These are phyloP conservation scores for Hymenochaete sp. DNA, from an alignment of 1,284 basidiomycete genomes.

Conservation along the genomic window DNA sequence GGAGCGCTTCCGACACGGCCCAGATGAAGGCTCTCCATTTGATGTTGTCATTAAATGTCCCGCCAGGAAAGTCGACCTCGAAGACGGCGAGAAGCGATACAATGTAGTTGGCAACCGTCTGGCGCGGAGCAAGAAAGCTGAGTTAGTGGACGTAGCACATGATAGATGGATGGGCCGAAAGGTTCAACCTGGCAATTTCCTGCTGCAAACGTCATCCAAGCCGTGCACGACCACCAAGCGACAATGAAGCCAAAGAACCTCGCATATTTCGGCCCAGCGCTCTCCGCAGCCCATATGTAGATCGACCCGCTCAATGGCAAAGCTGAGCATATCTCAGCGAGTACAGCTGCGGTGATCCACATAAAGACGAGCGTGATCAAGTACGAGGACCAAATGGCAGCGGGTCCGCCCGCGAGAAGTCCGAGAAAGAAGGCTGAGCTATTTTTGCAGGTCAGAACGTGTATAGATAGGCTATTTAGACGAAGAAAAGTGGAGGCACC, in stretches of 20 bases:
- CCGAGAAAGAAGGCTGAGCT: constrained; percentile 76
- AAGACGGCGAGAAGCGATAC: constrained; percentile 74
- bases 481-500: constrained; percentile 36
- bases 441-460: constrained; percentile 9
- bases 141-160: neutral
- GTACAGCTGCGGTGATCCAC: constrained; percentile 74
- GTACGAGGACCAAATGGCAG: constrained; percentile 78
- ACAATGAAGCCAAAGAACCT: constrained; percentile 81
- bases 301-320: constrained; percentile 81
- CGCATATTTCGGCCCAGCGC: constrained; percentile 75
- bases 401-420: constrained; percentile 74
- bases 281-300: constrained; percentile 86
- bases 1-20: constrained; percentile 64
- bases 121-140: constrained; percentile 10
- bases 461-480: constrained; percentile 8
- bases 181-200: constrained; percentile 70
- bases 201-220: constrained; percentile 85
- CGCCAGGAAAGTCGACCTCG: constrained; percentile 73
- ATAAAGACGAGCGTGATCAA: constrained; percentile 73
- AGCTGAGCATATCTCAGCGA: constrained; percentile 83
- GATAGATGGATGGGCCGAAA: neutral
- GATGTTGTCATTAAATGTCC: constrained; percentile 56
- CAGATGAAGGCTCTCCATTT: constrained; percentile 80
- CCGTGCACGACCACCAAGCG: constrained; percentile 83
- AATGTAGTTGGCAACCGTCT: constrained; percentile 80